Conservation (phyloP, 2,329 filamentous ascomycete species). For the Phaeomoniella chlamydospora region DNA sequence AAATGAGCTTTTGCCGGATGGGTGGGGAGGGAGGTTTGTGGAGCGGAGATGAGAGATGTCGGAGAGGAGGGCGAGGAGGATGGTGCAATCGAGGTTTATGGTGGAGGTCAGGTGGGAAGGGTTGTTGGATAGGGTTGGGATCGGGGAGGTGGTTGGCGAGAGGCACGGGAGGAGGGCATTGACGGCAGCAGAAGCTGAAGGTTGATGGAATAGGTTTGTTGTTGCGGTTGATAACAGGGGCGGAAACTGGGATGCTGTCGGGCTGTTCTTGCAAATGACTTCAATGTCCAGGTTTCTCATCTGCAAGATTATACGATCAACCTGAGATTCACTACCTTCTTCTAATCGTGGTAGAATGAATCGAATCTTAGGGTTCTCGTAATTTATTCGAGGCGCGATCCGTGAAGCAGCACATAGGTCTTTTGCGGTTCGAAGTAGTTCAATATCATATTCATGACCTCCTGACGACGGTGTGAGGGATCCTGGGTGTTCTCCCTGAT, state of each 20-base stretch:
- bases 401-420: conserved; percentile 42
- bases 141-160: background rate
- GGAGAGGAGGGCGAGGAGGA: conserved; percentile 57
- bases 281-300: background rate
- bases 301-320: conserved; percentile 37
- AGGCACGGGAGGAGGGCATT: background rate
- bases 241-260: background rate
- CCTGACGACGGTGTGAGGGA: conserved; percentile 32
- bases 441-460: conserved; percentile 41
- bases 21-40: conserved; percentile 15
- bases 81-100: conserved; percentile 40
- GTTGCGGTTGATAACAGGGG: background rate
- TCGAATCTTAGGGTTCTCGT: conserved; percentile 43
- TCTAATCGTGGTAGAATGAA: conserved; percentile 47
- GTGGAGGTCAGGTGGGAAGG: conserved; percentile 23
- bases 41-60: conserved; percentile 50
- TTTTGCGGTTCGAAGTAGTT: conserved; percentile 45
- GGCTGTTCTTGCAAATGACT: background rate
- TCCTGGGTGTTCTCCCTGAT: conserved; percentile 22
- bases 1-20: conserved; percentile 33
- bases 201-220: background rate
- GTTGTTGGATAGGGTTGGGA: conserved; percentile 20
- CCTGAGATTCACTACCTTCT: conserved; percentile 33
- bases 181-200: background rate
- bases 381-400: conserved; percentile 40